Conservation (phyloP, 108 stramenopile genomes). For the Fragilaria crotonensis region DNA sequence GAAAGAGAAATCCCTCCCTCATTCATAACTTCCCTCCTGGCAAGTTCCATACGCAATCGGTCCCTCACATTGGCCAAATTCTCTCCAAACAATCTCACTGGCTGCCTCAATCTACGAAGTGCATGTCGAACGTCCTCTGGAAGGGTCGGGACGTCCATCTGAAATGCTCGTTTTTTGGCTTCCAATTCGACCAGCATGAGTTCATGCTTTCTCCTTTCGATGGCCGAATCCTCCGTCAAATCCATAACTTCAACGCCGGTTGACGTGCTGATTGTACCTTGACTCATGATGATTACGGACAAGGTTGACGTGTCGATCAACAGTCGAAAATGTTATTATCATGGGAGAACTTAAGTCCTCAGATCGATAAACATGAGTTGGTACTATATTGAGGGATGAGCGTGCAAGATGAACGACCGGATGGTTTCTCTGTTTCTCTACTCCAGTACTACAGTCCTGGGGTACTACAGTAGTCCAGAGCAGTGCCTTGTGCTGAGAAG, state of each 20-base stretch:
- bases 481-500: too few species aligned
- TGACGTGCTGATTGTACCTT: neutral
- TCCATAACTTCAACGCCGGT: constrained; percentile 38
- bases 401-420: too few species aligned
- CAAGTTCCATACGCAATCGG: constrained; percentile 69
- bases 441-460: too few species aligned
- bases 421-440: too few species aligned
- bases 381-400: too few species aligned
- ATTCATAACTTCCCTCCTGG: constrained; percentile 41
- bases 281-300: constrained; percentile 1
- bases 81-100: constrained; percentile 88
- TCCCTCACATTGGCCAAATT: constrained; percentile 79
- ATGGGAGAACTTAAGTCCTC: too few species aligned
- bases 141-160: constrained; percentile 79
- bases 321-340: too few species aligned
- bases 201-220: constrained; percentile 49
- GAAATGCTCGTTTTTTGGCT: constrained; percentile 67
- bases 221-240: constrained; percentile 55
- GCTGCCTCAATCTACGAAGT: constrained; percentile 61
- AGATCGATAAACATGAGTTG: too few species aligned
- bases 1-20: constrained; percentile 20
- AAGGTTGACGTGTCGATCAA: too few species aligned
- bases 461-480: too few species aligned
- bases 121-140: constrained; percentile 61
- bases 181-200: constrained; percentile 62